Percentiles rank a stretch among this genome's conserved stretches.
Conservation (phyloP, 1,139 yeast species). For the Nakaseomyces nivariensis region DNA sequence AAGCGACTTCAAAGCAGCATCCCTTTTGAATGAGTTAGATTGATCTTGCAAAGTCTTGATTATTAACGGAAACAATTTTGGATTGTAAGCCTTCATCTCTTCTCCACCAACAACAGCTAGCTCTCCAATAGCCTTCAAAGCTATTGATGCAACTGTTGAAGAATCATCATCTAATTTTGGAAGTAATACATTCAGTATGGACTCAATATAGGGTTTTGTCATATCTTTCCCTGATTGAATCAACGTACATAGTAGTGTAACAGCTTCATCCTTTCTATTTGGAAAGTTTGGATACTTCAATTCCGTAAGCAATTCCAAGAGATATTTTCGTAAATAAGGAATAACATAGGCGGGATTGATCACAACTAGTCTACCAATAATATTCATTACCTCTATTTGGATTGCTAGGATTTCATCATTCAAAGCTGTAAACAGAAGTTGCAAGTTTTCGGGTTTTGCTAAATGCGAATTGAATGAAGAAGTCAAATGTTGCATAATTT, state of each 20-base stretch:
- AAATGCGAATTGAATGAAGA: constrained; percentile 80
- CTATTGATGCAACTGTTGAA: constrained; percentile 76
- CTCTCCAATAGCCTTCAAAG: constrained; percentile 82
- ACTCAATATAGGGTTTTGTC: constrained; percentile 82
- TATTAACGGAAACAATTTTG: constrained; percentile 75
- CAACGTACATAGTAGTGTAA: constrained; percentile 60
- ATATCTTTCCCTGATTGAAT: constrained; percentile 72
- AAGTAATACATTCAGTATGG: constrained; percentile 72
- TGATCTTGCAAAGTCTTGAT: constrained; percentile 88
- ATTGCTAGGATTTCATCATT: constrained; percentile 86
- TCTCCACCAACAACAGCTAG: constrained; percentile 84
- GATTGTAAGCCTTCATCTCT: constrained; percentile 62
- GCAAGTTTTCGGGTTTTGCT: constrained; percentile 86
- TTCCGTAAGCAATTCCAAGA: constrained; percentile 77
- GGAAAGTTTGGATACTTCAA: constrained; percentile 72
- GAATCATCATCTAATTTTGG: constrained; percentile 67
- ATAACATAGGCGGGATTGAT: constrained; percentile 94
- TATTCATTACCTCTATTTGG: constrained; percentile 65
- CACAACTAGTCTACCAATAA: constrained; percentile 74
- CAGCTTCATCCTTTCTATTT: constrained; percentile 80
- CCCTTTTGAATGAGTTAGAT: constrained; percentile 77
- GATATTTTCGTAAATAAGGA: constrained; percentile 78
- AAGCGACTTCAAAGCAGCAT: constrained; percentile 77
- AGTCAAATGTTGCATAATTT: constrained; percentile 65
- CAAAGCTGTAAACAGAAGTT: constrained; percentile 74